These are phyloP conservation scores for Fusarium acutatum DNA, from an alignment of 2,329 filamentous ascomycete species.

Conservation along the genomic window DNA sequence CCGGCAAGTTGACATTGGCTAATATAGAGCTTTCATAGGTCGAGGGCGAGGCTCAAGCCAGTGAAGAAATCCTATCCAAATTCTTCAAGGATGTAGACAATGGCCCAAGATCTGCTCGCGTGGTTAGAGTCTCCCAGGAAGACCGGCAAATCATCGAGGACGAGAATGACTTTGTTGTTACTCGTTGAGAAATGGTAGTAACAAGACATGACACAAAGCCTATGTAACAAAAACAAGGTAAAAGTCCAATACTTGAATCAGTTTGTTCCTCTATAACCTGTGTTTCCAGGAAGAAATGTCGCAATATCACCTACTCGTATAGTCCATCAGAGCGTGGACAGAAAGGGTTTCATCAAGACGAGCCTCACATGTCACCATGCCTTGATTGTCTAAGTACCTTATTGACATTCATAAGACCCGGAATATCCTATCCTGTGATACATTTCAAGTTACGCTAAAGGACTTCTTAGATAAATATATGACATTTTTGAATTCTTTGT, in stretches of 20 bases:
- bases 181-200: slow-evolving; percentile 43
- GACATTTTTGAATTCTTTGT: not conserved
- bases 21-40: slow-evolving; percentile 65
- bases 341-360: not conserved
- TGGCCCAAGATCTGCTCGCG: slow-evolving; percentile 76
- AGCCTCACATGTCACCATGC: not conserved
- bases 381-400: not conserved
- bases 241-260: not conserved
- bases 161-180: slow-evolving; percentile 72
- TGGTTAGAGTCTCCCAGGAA: slow-evolving; percentile 77
- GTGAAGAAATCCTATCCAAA: slow-evolving; percentile 68
- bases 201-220: not conserved
- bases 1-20: not conserved
- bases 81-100: slow-evolving; percentile 79
- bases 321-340: not conserved
- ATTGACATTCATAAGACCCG: not conserved
- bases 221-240: not conserved
- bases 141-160: slow-evolving; percentile 71
- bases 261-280: not conserved
- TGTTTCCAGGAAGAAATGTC: not conserved
- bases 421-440: not conserved
- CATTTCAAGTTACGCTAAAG: no score
- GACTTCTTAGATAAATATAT: not conserved
- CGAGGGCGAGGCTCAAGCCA: slow-evolving; percentile 87
- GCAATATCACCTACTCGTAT: not conserved